These are phyloP conservation scores for Cajanus cajan DNA, from an alignment of 306 rosid species.

Conservation along the genomic window DNA sequence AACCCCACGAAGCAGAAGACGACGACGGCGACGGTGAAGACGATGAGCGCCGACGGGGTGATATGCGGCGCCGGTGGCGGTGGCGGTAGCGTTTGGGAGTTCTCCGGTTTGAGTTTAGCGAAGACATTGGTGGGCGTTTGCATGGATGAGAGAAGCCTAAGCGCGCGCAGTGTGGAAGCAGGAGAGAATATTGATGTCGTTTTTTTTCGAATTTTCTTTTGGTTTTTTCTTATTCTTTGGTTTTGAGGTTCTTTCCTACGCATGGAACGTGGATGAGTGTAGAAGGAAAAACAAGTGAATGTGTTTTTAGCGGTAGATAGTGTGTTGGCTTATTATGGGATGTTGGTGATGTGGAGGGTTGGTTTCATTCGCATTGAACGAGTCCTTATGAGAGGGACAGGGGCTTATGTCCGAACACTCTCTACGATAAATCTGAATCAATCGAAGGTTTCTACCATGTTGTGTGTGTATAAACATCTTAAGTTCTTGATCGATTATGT, in stretches of 20 bases:
- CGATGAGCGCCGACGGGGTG: conserved; percentile 37
- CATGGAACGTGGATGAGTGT: neutral
- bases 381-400: conserved; percentile 41
- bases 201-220: neutral
- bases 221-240: neutral
- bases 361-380: conserved; percentile 40
- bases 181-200: neutral
- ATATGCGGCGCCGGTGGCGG: neutral
- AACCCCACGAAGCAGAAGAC: conserved; percentile 42
- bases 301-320: neutral
- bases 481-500: too few species aligned
- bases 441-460: neutral
- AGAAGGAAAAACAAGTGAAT: neutral
- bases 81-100: neutral
- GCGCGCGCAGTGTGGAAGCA: neutral
- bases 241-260: neutral
- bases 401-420: neutral
- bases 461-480: neutral
- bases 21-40: conserved; percentile 33
- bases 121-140: conserved; percentile 11
- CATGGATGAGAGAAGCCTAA: conserved; percentile 32
- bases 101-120: neutral
- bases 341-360: conserved; percentile 23
- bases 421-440: conserved; percentile 25
- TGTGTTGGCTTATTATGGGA: conserved; percentile 30